A percentile compares a stretch with the other conserved stretches of the same genome.
These are phyloP conservation scores for Aspergillus novoparasiticus DNA, from an alignment of 2,329 filamentous ascomycete species.

Conservation along the genomic window DNA sequence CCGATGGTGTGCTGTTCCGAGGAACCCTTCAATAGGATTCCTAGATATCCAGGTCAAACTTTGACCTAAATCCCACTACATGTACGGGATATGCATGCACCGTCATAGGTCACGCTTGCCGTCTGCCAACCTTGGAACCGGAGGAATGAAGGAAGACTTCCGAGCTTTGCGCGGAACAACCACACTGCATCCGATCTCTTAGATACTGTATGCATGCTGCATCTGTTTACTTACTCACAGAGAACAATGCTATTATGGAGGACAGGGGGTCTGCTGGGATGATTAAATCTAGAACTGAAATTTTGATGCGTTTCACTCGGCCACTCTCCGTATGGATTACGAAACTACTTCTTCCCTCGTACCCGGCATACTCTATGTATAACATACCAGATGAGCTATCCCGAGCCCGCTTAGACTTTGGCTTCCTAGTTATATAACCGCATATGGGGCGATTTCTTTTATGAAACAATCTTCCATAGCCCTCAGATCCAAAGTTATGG, in stretches of 20 bases:
- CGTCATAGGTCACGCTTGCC: conserved; percentile 5
- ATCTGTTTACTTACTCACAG: background rate
- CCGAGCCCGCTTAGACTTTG: background rate
- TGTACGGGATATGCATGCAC: conserved; percentile 5
- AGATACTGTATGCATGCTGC: background rate
- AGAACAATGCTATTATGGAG: background rate
- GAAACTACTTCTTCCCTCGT: background rate
- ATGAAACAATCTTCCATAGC: background rate
- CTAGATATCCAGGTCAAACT: background rate
- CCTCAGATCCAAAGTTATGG: background rate
- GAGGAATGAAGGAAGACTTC: background rate
- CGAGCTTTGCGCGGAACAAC: background rate
- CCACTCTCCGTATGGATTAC: background rate
- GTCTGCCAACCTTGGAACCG: background rate
- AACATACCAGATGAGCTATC: background rate
- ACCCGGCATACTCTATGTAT: background rate
- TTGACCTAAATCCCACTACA: conserved; percentile 1
- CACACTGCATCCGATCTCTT: background rate
- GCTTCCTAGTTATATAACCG: background rate
- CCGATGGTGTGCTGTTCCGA: conserved; percentile 3
- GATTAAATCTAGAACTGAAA: background rate
- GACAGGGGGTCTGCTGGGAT: background rate
- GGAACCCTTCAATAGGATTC: background rate
- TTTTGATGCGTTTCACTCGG: background rate
- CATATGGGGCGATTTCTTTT: too few relatives aligned